These are phyloP conservation scores for Piromyces sp. DNA, from an alignment of 192 early-diverging fungal species.

Conservation along the genomic window DNA sequence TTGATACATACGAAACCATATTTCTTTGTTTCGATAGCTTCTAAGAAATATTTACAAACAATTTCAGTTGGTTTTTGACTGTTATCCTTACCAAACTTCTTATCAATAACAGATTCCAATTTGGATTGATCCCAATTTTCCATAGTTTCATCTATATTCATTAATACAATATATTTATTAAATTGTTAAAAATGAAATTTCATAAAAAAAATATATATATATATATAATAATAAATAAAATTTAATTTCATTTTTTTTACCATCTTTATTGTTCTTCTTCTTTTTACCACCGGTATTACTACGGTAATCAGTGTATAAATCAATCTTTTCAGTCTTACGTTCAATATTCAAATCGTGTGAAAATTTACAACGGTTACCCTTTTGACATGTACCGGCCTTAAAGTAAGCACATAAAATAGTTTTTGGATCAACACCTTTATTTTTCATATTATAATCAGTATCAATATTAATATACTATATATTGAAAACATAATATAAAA, in stretches of 20 bases:
- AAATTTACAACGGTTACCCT: constrained; percentile 89
- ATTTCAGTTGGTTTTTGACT: constrained; percentile 79
- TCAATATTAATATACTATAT: no score
- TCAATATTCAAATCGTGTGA: constrained; percentile 84
- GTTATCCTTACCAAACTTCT: constrained; percentile 57
- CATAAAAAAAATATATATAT: no score
- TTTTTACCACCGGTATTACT: constrained; percentile 21
- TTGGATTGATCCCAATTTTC: constrained; percentile 88
- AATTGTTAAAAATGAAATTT: no score
- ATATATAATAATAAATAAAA: not conserved
- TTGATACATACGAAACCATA: constrained; percentile 41
- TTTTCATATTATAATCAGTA: not conserved
- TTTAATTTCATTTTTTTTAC: not conserved
- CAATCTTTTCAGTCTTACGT: constrained; percentile 77
- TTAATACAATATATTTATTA: no score
- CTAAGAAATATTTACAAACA: constrained; percentile 96
- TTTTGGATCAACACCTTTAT: constrained; percentile 72
- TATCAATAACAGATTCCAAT: constrained; percentile 70
- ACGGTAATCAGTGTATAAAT: constrained; percentile 74
- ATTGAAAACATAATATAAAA: not conserved
- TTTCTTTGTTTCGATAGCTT: constrained; percentile 84
- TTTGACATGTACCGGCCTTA: constrained; percentile 79
- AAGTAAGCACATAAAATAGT: constrained; percentile 83
- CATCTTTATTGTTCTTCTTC: constrained; percentile 11
- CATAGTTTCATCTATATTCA: constrained; percentile 68